Evolutionary conservation across 1,139 yeast genomes (phyloP).

Genomic region (Hyphopichia pseudoburtonii): DNA sequence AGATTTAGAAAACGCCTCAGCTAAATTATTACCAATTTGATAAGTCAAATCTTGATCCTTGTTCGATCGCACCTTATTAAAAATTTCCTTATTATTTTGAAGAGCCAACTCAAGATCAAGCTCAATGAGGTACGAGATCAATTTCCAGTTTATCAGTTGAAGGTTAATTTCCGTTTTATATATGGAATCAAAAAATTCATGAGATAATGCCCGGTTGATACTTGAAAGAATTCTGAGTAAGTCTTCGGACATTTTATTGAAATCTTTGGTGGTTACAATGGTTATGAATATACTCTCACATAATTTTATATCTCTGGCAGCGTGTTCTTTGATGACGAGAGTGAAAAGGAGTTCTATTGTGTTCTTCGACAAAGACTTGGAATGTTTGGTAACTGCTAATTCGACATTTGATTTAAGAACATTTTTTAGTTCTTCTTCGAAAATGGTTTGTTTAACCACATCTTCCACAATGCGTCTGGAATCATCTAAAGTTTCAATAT

Average conservation of each 20-base stretch:
- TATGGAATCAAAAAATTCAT: conserved; percentile 40
- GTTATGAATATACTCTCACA: conserved; percentile 46
- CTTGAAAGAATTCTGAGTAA: conserved; percentile 38
- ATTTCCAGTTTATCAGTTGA: conserved; percentile 37
- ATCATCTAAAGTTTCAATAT: neutral
- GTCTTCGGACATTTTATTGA: conserved; percentile 33
- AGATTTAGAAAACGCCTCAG: conserved; percentile 52
- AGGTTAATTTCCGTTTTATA: conserved; percentile 25
- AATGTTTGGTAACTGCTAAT: conserved; percentile 14
- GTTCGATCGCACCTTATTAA: conserved; percentile 11
- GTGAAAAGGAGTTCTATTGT: conserved; percentile 25
- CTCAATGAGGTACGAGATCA: conserved; percentile 43
- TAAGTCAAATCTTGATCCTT: conserved; percentile 9
- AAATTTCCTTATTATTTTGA: conserved; percentile 28
- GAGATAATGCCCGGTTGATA: conserved; percentile 49
- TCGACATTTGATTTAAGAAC: conserved; percentile 15
- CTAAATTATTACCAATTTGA: conserved; percentile 36
- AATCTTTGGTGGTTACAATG: conserved; percentile 27
- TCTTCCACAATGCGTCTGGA: neutral
- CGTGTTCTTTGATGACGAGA: conserved; percentile 23
- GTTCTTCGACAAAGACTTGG: conserved; percentile 9
- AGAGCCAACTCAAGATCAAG: conserved; percentile 55
- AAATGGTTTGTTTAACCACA: conserved; percentile 1
- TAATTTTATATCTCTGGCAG: conserved; percentile 25
- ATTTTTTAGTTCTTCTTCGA: neutral